A percentile compares a stretch with the other conserved stretches of the same genome.
Conservation (phyloP, 1,284 basidiomycete genomes). For the Melampsora larici-populina region DNA sequence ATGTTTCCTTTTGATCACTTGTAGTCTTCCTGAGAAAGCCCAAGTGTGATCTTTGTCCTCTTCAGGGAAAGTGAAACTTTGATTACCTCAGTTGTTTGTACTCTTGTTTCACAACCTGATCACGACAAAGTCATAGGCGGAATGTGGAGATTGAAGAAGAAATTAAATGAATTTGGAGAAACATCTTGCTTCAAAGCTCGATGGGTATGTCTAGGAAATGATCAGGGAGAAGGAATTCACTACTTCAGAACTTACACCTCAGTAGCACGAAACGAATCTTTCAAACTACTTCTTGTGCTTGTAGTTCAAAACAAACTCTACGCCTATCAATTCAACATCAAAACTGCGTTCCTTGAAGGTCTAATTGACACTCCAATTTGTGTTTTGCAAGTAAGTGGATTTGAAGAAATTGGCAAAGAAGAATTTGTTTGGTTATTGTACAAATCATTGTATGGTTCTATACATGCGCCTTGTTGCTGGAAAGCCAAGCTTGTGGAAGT, state of each 20-base stretch:
- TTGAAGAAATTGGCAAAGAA: neutral
- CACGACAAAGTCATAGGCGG: neutral
- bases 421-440: neutral
- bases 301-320: neutral
- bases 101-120: neutral
- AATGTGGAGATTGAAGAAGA: neutral
- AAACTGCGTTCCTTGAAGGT: neutral
- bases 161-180: no score
- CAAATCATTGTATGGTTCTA: neutral
- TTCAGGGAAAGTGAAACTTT: no score
- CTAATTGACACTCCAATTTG: neutral
- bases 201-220: no score
- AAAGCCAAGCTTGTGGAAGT: neutral
- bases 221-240: neutral
- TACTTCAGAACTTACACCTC: neutral
- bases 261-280: no score
- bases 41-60: no score
- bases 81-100: no score
- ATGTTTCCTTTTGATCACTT: no score
- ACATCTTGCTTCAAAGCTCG: no score
- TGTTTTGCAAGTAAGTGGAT: conserved; percentile 2
- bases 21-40: no score
- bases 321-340: neutral
- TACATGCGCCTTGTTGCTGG: neutral
- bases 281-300: neutral